phyloP scores from a whole-genome alignment of 768 basidiomycete genomes.

The Serendipita sp. region DNA sequence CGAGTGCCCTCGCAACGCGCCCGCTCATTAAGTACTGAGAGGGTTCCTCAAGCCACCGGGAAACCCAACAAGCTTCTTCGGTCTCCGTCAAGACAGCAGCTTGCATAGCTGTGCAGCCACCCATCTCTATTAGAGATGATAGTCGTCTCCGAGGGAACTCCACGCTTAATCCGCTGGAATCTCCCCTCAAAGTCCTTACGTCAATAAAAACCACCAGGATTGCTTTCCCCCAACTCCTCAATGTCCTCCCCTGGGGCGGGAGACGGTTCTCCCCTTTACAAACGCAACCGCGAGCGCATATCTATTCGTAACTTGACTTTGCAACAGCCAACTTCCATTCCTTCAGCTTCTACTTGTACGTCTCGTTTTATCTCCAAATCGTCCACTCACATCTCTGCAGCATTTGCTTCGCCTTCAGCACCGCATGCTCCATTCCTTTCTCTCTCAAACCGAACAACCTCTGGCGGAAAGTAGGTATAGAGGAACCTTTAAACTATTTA shows the following conservation, averaged over 20 bases:
- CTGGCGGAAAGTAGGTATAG: not conserved
- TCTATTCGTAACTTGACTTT: not conserved
- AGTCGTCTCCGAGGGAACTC: not conserved
- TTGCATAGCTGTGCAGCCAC: not conserved
- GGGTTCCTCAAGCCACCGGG: not conserved
- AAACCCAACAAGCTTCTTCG: not conserved
- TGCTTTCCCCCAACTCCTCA: not conserved
- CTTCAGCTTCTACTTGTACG: not conserved
- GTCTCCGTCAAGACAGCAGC: not conserved
- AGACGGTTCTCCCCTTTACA: not conserved
- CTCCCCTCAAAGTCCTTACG: conserved; percentile 3
- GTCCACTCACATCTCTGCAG: not conserved
- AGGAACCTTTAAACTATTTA: not conserved
- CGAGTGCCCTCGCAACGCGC: not conserved
- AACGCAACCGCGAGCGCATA: conserved; percentile 4
- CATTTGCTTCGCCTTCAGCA: not conserved
- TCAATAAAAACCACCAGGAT: not conserved
- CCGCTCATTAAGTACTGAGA: too few species aligned
- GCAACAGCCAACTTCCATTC: not conserved
- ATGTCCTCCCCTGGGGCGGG: conserved; percentile 5
- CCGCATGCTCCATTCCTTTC: not conserved
- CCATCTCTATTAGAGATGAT: not conserved
- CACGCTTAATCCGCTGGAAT: not conserved
- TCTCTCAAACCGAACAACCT: not conserved
- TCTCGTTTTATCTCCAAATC: not conserved